A percentile compares a stretch with the other conserved stretches of the same genome.
These are phyloP conservation scores for Elsinoe perseae DNA, from an alignment of 2,329 filamentous ascomycete genomes.

Conservation along the genomic window DNA sequence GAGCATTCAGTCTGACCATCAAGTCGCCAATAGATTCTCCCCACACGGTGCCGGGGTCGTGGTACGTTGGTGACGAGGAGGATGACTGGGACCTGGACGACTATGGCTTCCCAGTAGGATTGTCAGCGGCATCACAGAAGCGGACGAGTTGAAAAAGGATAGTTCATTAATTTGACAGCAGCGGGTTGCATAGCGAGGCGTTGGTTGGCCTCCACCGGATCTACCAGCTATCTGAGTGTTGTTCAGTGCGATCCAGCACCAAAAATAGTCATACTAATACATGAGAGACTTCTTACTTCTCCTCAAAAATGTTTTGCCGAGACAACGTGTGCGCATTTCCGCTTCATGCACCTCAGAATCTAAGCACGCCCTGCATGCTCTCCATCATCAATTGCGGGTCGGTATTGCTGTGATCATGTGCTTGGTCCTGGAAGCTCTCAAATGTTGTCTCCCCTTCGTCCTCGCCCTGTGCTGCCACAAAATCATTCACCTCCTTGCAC, in stretches of 20 bases:
- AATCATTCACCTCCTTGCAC: conserved; percentile 10
- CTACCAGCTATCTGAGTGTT: neutral
- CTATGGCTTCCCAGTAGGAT: conserved; percentile 13
- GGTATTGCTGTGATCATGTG: neutral
- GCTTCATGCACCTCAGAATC: neutral
- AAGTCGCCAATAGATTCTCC: conserved; percentile 14
- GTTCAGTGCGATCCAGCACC: neutral
- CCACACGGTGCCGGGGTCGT: conserved; percentile 16
- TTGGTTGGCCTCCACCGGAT: conserved; percentile 1
- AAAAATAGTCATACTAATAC: conserved; percentile 32
- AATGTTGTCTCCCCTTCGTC: neutral
- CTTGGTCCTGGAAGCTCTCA: neutral
- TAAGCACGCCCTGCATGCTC: neutral
- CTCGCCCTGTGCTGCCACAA: conserved; percentile 9
- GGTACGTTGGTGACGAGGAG: conserved; percentile 19
- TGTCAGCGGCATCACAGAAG: conserved; percentile 12
- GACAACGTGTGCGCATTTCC: conserved; percentile 28
- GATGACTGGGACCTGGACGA: conserved; percentile 19
- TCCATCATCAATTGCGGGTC: neutral
- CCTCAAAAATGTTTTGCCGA: conserved; percentile 47
- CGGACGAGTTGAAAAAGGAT: neutral
- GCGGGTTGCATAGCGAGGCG: conserved; percentile 9
- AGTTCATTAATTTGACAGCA: neutral
- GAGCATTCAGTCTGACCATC: conserved; percentile 27
- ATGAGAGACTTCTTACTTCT: conserved; percentile 51